Percentiles rank a stretch among this genome's conserved stretches.
Conservation (phyloP, 345 rosid species). For the Draba incana region DNA sequence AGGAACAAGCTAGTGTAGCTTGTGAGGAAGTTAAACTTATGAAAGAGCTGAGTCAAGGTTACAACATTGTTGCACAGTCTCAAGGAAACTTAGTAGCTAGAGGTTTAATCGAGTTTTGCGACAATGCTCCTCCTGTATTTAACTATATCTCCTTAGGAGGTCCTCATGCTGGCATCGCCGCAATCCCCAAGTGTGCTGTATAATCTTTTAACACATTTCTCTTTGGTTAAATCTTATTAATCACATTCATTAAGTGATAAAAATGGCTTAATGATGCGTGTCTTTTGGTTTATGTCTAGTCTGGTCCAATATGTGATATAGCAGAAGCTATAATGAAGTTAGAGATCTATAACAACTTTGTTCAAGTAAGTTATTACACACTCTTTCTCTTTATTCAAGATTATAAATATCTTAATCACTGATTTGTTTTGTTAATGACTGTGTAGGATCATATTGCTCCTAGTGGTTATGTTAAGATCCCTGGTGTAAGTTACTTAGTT, state of each 20-base stretch:
- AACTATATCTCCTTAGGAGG: slow-evolving; percentile 84
- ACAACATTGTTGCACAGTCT: slow-evolving; percentile 81
- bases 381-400: not conserved
- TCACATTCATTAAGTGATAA: not conserved
- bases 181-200: slow-evolving; percentile 82
- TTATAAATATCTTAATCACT: not conserved
- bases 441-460: slow-evolving; percentile 43
- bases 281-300: slow-evolving; percentile 12
- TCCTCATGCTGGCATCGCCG: slow-evolving; percentile 94
- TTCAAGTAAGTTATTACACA: slow-evolving; percentile 28
- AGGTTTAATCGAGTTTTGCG: slow-evolving; percentile 80
- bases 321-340: slow-evolving; percentile 32
- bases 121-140: slow-evolving; percentile 74
- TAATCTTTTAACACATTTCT: slow-evolving; percentile 1
- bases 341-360: slow-evolving; percentile 38
- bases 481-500: slow-evolving; percentile 27
- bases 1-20: slow-evolving; percentile 37
- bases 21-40: slow-evolving; percentile 61
- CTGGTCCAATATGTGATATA: slow-evolving; percentile 31
- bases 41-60: slow-evolving; percentile 75
- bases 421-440: slow-evolving; percentile 23
- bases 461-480: slow-evolving; percentile 40
- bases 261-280: not conserved
- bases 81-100: slow-evolving; percentile 93
- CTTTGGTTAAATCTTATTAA: not conserved